Base-by-base conservation (phyloP, 1,284 basidiomycete species). In the Moesziomyces sp. region DNA sequence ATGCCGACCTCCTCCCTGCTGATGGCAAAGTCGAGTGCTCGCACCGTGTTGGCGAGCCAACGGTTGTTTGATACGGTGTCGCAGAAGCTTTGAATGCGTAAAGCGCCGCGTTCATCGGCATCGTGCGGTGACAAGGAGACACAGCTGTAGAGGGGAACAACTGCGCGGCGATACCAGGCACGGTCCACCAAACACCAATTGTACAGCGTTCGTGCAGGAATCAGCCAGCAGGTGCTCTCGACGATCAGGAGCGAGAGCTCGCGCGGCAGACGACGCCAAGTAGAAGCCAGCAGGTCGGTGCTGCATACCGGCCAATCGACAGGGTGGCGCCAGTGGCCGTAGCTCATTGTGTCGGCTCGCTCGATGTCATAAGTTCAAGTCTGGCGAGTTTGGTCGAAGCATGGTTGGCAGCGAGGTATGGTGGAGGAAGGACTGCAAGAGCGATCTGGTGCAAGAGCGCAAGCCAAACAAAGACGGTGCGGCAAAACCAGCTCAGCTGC, bases 11-110 rank as follows among this genome's bases (percentile, higher is more conserved):
- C 62, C 33, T 65, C 58, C 47, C 68, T 46, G 26, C 68, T 71
- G 5, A 71, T 52, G 40, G 68, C 68, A 62, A 71, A 71, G 52
- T 71, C 63, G 38, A 72, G 63, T 44, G 59, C 62, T 33, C 54
- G 66, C 56, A 72, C 63, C 6, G 23, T 47, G 44, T 35, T 45
- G 16, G 63, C 69, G 5, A 72, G 56, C 46, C 49, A 35, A 38
- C 49, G 48, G 60, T 67, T 72, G 46, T n/a, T 11, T 8, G 56
- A 59, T 44, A 72, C 60, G 46, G 69, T 66, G 18, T 72, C 56
- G 43, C 69, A 72, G 47, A 72, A 72, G 21, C 63, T 48, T 46
- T 63, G 45, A 43, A 72, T 72, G 18, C 63, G 69, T 52, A 52
- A 55, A 1, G 58, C 58, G 24, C 68, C 68, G 14, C 44, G 7